Evolutionary conservation across 23 red algal genomes (phyloP).

Genomic region (Gracilariopsis chorda): DNA sequence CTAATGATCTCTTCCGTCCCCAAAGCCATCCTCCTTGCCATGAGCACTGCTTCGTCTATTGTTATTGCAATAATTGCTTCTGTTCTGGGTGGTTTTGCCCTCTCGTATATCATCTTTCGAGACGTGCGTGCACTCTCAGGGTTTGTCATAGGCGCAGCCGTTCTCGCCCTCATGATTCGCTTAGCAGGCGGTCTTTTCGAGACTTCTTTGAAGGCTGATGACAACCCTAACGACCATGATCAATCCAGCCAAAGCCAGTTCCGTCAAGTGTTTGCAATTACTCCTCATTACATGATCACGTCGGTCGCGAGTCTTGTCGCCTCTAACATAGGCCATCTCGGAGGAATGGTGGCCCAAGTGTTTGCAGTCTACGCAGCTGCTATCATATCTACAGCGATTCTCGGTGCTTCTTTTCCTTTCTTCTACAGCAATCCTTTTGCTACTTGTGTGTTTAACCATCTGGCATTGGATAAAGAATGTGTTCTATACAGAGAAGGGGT

Average conservation of each 20-base stretch:
- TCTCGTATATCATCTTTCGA: background rate
- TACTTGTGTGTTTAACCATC: slow-evolving; percentile 46
- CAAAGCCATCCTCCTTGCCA: background rate
- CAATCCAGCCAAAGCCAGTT: slow-evolving; percentile 61
- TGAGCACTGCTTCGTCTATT: background rate
- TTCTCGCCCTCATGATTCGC: background rate
- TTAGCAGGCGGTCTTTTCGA: background rate
- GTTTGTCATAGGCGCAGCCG: background rate
- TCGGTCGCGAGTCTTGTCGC: slow-evolving; percentile 72
- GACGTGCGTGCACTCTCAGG: background rate
- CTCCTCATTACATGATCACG: slow-evolving; percentile 56
- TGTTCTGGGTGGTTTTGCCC: background rate
- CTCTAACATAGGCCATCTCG: slow-evolving; percentile 65
- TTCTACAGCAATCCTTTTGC: slow-evolving; percentile 46
- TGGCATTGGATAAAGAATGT: slow-evolving; percentile 27
- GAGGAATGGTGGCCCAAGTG: slow-evolving; percentile 61
- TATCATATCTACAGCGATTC: slow-evolving; percentile 32
- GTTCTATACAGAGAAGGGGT: background rate
- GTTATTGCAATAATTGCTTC: background rate
- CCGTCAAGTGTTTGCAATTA: too few relatives aligned
- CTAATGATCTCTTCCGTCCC: background rate
- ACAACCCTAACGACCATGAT: slow-evolving; percentile 50
- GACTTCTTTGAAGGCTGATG: background rate
- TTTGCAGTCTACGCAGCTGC: slow-evolving; percentile 54
- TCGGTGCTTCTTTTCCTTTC: slow-evolving; percentile 58